Conservation (phyloP, 345 rosid genomes). For the Eucalyptus sp. region DNA sequence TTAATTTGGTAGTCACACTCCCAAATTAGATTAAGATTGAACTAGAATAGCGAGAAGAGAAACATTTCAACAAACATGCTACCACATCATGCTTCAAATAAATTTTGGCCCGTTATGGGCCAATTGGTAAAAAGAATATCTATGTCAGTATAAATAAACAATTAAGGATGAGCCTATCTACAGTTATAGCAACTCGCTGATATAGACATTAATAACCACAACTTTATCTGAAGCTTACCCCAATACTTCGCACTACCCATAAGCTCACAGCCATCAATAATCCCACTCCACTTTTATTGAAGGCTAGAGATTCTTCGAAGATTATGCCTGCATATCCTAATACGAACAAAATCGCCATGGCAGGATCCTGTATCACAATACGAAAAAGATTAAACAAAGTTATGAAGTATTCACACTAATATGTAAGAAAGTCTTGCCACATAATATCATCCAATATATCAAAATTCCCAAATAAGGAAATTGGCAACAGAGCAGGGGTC, state of each 20-base stretch:
- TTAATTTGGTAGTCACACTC: background rate
- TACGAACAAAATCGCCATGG: conserved; percentile 83
- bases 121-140: background rate
- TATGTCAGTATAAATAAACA: background rate
- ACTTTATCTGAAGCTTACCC: conserved; percentile 38
- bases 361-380: conserved; percentile 63
- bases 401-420: background rate
- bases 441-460: background rate
- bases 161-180: background rate
- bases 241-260: conserved; percentile 83
- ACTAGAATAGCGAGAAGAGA: background rate
- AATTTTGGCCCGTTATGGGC: background rate
- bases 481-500: background rate
- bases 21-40: background rate
- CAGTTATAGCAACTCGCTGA: background rate
- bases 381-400: background rate
- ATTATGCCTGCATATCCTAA: conserved; percentile 86
- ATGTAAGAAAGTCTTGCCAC: background rate
- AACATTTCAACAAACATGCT: background rate
- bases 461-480: background rate
- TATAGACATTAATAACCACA: background rate
- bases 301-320: conserved; percentile 89
- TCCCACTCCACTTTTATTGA: conserved; percentile 95
- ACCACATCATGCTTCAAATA: background rate
- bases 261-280: conserved; percentile 94